A percentile compares a stretch with the other conserved stretches of the same genome.
Conservation (phyloP, 1,284 basidiomycete genomes). For the Cystobasidiaceae sp. region DNA sequence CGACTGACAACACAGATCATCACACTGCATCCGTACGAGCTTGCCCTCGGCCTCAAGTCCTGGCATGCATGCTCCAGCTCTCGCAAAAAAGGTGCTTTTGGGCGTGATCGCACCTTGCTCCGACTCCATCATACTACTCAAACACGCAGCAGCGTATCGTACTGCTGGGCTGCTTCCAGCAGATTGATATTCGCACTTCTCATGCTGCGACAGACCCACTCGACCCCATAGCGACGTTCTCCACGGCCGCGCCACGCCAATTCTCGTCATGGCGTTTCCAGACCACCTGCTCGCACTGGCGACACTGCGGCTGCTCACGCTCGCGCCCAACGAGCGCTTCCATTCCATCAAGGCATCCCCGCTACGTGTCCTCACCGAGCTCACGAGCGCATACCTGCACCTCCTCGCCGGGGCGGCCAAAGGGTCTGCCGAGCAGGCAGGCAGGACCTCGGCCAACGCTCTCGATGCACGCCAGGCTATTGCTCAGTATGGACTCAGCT, state of each 20-base stretch:
- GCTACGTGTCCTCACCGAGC: conserved; percentile 36
- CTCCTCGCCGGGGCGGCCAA: conserved; percentile 33
- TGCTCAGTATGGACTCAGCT: conserved; percentile 27
- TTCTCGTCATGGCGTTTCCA: conserved; percentile 5
- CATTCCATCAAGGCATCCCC: conserved; percentile 31
- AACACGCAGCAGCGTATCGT: not conserved
- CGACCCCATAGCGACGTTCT: not conserved
- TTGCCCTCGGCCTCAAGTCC: no score
- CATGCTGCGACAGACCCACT: not conserved
- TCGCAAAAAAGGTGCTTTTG: no score
- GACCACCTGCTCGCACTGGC: conserved; percentile 26
- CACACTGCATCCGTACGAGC: no score
- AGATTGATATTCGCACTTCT: no score
- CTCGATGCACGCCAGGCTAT: conserved; percentile 37
- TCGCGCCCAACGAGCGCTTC: conserved; percentile 26
- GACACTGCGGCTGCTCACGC: conserved; percentile 22
- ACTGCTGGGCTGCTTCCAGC: no score
- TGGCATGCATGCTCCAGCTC: no score
- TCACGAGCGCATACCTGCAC: conserved; percentile 37
- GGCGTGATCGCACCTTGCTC: no score
- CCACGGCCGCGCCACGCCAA: not conserved
- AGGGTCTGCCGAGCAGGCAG: conserved; percentile 32
- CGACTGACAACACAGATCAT: no score
- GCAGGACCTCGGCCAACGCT: conserved; percentile 31
- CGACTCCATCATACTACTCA: no score